phyloP scores from a whole-genome alignment of 805 yeast species.

The Ogataea paraovalis region DNA sequence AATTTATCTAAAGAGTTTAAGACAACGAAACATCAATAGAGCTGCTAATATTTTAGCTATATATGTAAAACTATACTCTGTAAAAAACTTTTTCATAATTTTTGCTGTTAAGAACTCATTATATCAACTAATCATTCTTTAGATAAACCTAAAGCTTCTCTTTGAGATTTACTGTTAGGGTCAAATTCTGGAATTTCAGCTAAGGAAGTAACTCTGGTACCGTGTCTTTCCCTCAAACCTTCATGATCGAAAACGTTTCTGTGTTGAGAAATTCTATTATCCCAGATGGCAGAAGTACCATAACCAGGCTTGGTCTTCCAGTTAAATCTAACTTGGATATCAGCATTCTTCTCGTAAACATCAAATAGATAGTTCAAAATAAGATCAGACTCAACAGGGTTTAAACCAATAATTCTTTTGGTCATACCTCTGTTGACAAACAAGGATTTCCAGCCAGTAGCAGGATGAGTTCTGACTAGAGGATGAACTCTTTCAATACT shows the following conservation, averaged over 20 bases:
- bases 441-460: conserved; percentile 57
- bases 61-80: too few species aligned
- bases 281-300: conserved; percentile 47
- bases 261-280: conserved; percentile 42
- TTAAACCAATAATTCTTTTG: conserved; percentile 46
- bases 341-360: conserved; percentile 45
- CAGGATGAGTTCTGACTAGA: conserved; percentile 58
- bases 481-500: conserved; percentile 55
- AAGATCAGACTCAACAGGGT: conserved; percentile 43
- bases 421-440: conserved; percentile 50
- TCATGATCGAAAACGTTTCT: conserved; percentile 42
- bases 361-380: conserved; percentile 42
- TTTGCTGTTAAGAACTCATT: not conserved
- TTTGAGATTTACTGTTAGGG: conserved; percentile 45
- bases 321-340: conserved; percentile 49
- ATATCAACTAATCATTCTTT: not conserved
- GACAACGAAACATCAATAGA: too few species aligned
- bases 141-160: conserved; percentile 43
- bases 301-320: conserved; percentile 37
- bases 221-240: conserved; percentile 44
- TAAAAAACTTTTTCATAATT: too few species aligned
- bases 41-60: too few species aligned
- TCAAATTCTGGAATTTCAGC: conserved; percentile 54
- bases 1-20: too few species aligned
- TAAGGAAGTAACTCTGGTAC: conserved; percentile 49